These are phyloP conservation scores for Lachancea fermentati DNA, from an alignment of 805 yeast species.

Conservation along the genomic window DNA sequence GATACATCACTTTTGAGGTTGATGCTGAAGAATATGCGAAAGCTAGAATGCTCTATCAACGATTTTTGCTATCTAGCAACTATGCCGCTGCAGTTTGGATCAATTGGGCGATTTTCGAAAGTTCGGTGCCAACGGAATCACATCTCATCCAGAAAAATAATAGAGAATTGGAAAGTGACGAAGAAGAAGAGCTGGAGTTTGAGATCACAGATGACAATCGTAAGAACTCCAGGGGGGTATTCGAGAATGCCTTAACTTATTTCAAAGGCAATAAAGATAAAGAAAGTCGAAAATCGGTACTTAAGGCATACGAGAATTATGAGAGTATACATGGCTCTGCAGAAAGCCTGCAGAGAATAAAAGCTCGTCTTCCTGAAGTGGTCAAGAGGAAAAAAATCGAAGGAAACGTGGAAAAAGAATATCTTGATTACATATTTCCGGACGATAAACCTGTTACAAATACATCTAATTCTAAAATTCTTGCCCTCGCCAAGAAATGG, in stretches of 20 bases:
- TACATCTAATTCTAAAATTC: conserved; percentile 30
- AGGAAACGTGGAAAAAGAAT: conserved; percentile 49
- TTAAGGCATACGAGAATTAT: conserved; percentile 59
- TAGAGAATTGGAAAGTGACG: conserved; percentile 32
- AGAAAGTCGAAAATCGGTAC: conserved; percentile 45
- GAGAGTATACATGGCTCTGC: conserved; percentile 57
- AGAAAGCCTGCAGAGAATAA: conserved; percentile 34
- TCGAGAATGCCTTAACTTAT: conserved; percentile 45
- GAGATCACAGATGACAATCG: conserved; percentile 48
- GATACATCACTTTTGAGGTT: conserved; percentile 52
- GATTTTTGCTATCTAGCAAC: conserved; percentile 32
- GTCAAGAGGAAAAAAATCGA: conserved; percentile 31
- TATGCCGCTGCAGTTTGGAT: conserved; percentile 48
- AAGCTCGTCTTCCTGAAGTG: conserved; percentile 47
- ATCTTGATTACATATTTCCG: conserved; percentile 59
- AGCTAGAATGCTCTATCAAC: conserved; percentile 49
- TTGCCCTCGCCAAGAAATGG: conserved; percentile 49
- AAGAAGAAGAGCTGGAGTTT: conserved; percentile 43
- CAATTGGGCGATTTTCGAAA: conserved; percentile 64
- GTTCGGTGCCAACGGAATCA: conserved; percentile 51
- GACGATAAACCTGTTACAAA: conserved; percentile 41
- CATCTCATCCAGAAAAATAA: conserved; percentile 17
- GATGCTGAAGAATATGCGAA: conserved; percentile 52
- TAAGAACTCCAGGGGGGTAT: conserved; percentile 47
- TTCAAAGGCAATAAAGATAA: conserved; percentile 36